Conservation (phyloP, 805 yeast species). For the Blastobotrys peoriensis region DNA sequence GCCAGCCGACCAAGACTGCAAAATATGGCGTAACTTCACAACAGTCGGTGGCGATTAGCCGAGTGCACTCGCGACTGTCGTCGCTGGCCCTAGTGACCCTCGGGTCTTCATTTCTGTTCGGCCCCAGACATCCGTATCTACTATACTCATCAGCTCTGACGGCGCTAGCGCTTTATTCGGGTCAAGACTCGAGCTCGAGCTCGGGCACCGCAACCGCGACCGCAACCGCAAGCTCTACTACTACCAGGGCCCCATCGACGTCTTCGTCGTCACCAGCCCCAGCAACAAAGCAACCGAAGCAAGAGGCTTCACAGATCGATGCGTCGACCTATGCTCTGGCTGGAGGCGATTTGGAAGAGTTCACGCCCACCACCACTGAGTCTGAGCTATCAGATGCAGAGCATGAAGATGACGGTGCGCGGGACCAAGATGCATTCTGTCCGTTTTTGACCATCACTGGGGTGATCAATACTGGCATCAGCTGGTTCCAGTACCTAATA, state of each 20-base stretch:
- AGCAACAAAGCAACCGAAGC: too few species aligned
- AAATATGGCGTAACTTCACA: neutral
- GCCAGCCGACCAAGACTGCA: too few species aligned
- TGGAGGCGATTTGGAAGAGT: neutral
- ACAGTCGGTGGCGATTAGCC: constrained; percentile 1
- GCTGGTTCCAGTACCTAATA: neutral
- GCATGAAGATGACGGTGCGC: too few species aligned
- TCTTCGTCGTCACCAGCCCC: too few species aligned
- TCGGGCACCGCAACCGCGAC: too few species aligned
- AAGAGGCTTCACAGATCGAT: neutral
- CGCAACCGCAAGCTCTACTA: too few species aligned
- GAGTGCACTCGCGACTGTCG: constrained; percentile 1
- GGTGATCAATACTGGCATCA: neutral
- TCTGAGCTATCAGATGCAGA: too few species aligned
- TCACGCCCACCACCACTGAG: neutral
- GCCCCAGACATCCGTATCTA: constrained; percentile 32
- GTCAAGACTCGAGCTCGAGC: too few species aligned
- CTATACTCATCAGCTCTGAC: constrained; percentile 28
- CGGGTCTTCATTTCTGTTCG: constrained; percentile 21
- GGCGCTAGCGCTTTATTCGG: constrained; percentile 19
- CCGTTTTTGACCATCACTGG: too few species aligned
- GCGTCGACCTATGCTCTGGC: neutral
- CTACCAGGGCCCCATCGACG: too few species aligned
- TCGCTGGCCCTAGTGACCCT: constrained; percentile 20
- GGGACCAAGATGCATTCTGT: too few species aligned